A percentile compares a stretch with the other conserved stretches of the same genome.
These are phyloP conservation scores for Casaregolazyma suthepensis DNA, from an alignment of 1,139 yeast genomes.

Conservation along the genomic window DNA sequence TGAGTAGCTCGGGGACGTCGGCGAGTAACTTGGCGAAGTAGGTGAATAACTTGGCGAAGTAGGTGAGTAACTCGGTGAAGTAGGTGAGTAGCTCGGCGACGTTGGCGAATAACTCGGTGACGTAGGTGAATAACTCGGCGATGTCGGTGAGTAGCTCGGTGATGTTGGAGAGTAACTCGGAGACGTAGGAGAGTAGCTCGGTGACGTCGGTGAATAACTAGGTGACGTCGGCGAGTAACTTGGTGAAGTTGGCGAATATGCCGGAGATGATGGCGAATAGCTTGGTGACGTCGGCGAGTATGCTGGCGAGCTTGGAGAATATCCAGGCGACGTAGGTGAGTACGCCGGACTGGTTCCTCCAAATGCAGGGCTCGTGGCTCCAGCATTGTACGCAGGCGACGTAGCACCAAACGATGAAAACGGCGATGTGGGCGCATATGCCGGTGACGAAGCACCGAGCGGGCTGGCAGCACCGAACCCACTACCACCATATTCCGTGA, in stretches of 20 bases:
- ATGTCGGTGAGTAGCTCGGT: constrained; percentile 56
- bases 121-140: constrained; percentile 65
- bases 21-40: constrained; percentile 63
- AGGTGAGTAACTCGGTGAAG: constrained; percentile 66
- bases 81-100: constrained; percentile 60
- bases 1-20: constrained; percentile 63
- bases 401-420: constrained; percentile 54
- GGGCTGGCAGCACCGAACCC: constrained; percentile 39
- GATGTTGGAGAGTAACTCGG: constrained; percentile 69
- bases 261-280: constrained; percentile 54
- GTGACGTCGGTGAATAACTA: constrained; percentile 57
- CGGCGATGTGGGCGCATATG: constrained; percentile 68
- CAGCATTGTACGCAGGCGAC: constrained; percentile 58
- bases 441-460: constrained; percentile 56
- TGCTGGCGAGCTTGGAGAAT: constrained; percentile 61
- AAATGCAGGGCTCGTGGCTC: constrained; percentile 58
- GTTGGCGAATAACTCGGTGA: constrained; percentile 69
- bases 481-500: constrained; percentile 78
- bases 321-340: constrained; percentile 66
- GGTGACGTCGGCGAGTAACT: constrained; percentile 65
- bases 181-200: constrained; percentile 61
- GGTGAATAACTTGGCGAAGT: constrained; percentile 74
- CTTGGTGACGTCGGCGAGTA: constrained; percentile 64
- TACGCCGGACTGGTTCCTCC: constrained; percentile 72
- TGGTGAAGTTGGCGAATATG: constrained; percentile 70